Conservation (phyloP, 2,329 filamentous ascomycete genomes). For the Thelonectria discophora region DNA sequence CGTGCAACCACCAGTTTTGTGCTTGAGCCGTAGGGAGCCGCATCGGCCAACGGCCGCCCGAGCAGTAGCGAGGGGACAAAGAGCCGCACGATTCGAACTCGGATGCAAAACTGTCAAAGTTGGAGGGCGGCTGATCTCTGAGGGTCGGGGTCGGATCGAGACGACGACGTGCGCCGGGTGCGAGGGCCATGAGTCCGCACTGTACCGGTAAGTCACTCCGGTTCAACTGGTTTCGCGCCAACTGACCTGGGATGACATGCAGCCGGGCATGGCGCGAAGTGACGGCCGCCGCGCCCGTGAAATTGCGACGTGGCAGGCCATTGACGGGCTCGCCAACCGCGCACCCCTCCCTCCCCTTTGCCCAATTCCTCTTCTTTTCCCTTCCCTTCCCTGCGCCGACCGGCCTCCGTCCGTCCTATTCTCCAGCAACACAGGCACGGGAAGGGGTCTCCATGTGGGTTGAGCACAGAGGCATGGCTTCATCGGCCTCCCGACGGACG, state of each 20-base stretch:
- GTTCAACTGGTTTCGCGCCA: conserved; percentile 29
- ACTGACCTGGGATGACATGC: conserved; percentile 40
- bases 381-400: conserved; percentile 1
- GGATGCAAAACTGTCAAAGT: conserved; percentile 1
- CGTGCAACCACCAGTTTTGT: neutral
- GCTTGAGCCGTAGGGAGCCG: conserved; percentile 10
- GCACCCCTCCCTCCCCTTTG: conserved; percentile 23
- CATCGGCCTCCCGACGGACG: conserved; percentile 5
- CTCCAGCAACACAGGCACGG: neutral
- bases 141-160: neutral
- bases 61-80: neutral
- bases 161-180: conserved; percentile 8
- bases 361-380: no score
- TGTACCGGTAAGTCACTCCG: conserved; percentile 34
- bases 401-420: neutral
- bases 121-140: conserved; percentile 6
- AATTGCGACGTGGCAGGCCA: conserved; percentile 44
- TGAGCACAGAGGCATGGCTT: neutral
- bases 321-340: conserved; percentile 13
- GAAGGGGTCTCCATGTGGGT: neutral
- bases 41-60: conserved; percentile 1
- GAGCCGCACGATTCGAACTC: neutral
- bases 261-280: conserved; percentile 43
- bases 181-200: conserved; percentile 24
- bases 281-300: conserved; percentile 42